Conservation (phyloP, 2,329 filamentous ascomycete species). For the Tolypocladium endophyticum region DNA sequence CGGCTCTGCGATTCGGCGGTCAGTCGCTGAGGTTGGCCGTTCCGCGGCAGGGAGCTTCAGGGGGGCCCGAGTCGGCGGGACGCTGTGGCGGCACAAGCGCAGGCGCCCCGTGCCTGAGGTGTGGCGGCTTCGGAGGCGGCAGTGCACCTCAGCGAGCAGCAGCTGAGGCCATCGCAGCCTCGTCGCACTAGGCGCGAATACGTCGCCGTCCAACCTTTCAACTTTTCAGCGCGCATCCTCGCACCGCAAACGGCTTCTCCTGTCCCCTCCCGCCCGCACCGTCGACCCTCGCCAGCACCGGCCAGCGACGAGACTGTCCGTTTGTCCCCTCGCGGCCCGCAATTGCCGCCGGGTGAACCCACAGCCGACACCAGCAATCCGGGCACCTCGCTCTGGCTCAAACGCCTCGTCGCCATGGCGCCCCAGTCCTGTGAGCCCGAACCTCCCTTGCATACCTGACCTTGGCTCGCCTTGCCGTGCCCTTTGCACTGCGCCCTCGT, state of each 20-base stretch:
- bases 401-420: slow-evolving; percentile 12
- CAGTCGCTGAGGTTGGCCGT: too few species aligned
- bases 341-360: neutral
- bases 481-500: neutral
- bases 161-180: slow-evolving; percentile 6
- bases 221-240: neutral
- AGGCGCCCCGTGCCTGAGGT: neutral
- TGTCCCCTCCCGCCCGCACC: neutral
- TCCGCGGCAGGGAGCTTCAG: neutral
- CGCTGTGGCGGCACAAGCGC: neutral
- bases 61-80: neutral
- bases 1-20: neutral
- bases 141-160: neutral
- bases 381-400: neutral
- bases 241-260: neutral
- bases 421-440: slow-evolving; percentile 16
- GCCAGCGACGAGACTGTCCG: neutral
- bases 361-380: neutral
- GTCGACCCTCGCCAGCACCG: neutral
- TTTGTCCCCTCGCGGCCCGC: neutral
- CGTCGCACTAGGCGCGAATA: slow-evolving; percentile 1
- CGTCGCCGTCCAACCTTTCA: neutral
- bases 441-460: slow-evolving; percentile 5
- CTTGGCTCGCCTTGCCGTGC: neutral
- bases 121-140: neutral